Percentiles rank a stretch among this genome's conserved stretches.
Conservation (phyloP, 2,329 filamentous ascomycete genomes). For the Clarireedia homoeocarpa region DNA sequence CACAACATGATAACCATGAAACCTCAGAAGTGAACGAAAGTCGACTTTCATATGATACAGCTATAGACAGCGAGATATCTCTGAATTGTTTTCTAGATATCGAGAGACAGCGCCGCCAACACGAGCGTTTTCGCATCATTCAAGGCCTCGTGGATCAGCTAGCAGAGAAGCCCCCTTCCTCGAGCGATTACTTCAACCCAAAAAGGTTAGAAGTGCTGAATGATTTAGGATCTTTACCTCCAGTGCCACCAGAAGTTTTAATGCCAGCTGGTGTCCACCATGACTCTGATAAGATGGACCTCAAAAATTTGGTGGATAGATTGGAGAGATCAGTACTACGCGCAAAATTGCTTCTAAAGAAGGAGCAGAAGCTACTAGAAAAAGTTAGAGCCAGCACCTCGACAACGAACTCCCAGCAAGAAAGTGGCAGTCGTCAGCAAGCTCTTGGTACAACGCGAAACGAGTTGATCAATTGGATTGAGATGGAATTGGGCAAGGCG, state of each 20-base stretch:
- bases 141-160: conserved; percentile 45
- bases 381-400: conserved; percentile 29
- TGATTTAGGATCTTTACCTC: conserved; percentile 20
- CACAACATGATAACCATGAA: conserved; percentile 14
- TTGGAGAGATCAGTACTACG: conserved; percentile 52
- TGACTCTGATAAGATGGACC: conserved; percentile 32
- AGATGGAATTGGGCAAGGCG: conserved; percentile 50
- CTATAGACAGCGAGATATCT: conserved; percentile 9
- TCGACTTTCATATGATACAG: conserved; percentile 14
- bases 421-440: conserved; percentile 28
- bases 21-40: conserved; percentile 2
- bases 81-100: conserved; percentile 45
- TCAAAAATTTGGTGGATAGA: conserved; percentile 41
- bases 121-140: conserved; percentile 41
- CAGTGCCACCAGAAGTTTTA: conserved; percentile 24
- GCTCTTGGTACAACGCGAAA: conserved; percentile 50
- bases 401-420: not conserved
- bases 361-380: conserved; percentile 47
- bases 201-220: conserved; percentile 16
- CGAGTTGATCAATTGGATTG: conserved; percentile 58
- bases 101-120: conserved; percentile 45
- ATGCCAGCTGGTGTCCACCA: conserved; percentile 6
- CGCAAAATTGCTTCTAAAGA: conserved; percentile 47
- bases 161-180: conserved; percentile 43
- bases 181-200: conserved; percentile 40